phyloP scores from a whole-genome alignment of 352 stramenopile genomes.

The Globisporangium canariense region DNA sequence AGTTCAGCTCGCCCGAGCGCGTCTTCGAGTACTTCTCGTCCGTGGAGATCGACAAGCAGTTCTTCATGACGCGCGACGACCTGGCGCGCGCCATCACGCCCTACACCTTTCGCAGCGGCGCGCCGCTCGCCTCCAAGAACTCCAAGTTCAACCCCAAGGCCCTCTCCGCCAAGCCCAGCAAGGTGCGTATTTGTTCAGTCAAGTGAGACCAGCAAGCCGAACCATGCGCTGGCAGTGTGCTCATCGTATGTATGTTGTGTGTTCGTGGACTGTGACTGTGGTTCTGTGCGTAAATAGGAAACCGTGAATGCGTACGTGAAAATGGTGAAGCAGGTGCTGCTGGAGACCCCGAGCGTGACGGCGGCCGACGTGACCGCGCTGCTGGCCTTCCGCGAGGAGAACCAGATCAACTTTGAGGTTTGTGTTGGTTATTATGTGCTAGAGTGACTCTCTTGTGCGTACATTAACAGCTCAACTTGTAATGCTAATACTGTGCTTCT shows the following conservation, averaged over 20 bases:
- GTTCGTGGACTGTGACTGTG: neutral
- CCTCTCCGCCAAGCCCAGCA: conserved; percentile 36
- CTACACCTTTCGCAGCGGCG: conserved; percentile 75
- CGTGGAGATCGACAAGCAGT: conserved; percentile 76
- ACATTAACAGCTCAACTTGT: neutral
- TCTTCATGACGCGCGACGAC: conserved; percentile 82
- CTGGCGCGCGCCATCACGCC: conserved; percentile 80
- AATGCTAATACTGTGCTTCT: neutral
- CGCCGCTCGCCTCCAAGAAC: conserved; percentile 75
- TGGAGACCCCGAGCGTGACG: conserved; percentile 48
- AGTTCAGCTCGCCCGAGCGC: conserved; percentile 80
- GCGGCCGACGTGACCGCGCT: conserved; percentile 46
- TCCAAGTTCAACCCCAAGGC: conserved; percentile 79
- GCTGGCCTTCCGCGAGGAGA: conserved; percentile 48
- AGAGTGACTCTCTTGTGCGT: neutral
- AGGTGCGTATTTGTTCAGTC: conserved; percentile 15
- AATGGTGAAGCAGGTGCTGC: conserved; percentile 48
- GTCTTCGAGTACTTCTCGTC: conserved; percentile 91
- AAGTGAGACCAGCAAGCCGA: too few species aligned
- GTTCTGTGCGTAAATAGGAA: conserved; percentile 14
- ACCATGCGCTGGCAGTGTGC: neutral
- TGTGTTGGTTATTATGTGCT: neutral
- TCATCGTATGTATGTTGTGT: neutral
- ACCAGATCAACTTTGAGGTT: conserved; percentile 72
- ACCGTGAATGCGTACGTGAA: conserved; percentile 51